Base-by-base conservation (phyloP, 768 basidiomycete genomes). In the Amanita pseudoporphyria region DNA sequence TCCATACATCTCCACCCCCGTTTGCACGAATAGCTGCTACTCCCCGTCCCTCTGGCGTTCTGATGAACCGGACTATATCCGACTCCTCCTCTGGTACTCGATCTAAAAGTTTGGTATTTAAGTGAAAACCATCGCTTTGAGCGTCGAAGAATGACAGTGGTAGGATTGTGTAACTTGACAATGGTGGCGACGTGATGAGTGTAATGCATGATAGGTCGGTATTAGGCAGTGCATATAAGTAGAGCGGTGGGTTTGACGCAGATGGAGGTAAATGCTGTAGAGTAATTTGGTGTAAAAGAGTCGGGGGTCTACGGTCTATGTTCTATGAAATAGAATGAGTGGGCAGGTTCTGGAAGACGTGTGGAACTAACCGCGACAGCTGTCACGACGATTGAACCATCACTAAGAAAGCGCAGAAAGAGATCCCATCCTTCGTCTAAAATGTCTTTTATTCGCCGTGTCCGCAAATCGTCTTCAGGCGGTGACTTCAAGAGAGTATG, bases 271-370 rank as follows among this genome's bases (percentile, higher is more conserved):
- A 76, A 51, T 86, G 81, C 39, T 87, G 79, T 16, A 92, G 65
- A 2, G 77, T 81, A 62, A 88, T 86, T 52, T 84, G 82, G 58
- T 76, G 78, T 24, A 91, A 70, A 3, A 92, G 70, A 2, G 87
- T 90, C 7, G 93, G 93, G 6, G 93, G 93, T 56, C 84, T 78
- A 13, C 86, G 74, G 59, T 95, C 92, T 55, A 96, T 80, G 64
- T 95, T 91, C 92, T 94, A 54, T 28, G 38, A 36, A n/a, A 31
- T 47, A 41, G 18, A 24, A 52, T 38, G 24, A 56, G 19, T 49
- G 47, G 21, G 38, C 26, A 13, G 24, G 28, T 37, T 45, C 5
- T 54, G 24, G 10, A 21, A 16, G 18, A n/a, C 1, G 6, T 10
- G 35, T 9, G 22, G 12, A 43, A 67, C 85, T 62, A 63, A 88